Evolutionary conservation across 371 early-diverging fungal species (phyloP).

Genomic region (Lichtheimia ramosa): DNA sequence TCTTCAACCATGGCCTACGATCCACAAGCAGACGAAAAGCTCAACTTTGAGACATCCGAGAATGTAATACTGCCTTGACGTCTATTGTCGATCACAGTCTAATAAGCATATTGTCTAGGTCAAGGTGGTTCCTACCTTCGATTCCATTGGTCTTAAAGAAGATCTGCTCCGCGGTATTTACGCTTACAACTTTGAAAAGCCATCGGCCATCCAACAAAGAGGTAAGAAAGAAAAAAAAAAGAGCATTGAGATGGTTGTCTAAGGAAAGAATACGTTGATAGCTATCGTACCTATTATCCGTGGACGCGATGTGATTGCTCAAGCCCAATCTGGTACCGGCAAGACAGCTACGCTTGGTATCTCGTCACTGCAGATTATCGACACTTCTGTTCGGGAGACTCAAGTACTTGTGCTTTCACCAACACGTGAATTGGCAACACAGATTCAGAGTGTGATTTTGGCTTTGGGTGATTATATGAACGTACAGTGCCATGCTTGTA

Average conservation of each 20-base stretch:
- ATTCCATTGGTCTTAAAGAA: slow-evolving; percentile 90
- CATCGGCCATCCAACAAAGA: slow-evolving; percentile 98
- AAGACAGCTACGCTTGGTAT: slow-evolving; percentile 99
- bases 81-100: background rate
- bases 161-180: slow-evolving; percentile 97
- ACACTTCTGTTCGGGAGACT: slow-evolving; percentile 78
- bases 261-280: slow-evolving; percentile 7
- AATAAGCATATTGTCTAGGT: slow-evolving; percentile 21
- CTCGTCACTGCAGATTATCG: slow-evolving; percentile 93
- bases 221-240: too few relatives aligned
- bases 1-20: slow-evolving; percentile 37
- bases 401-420: slow-evolving; percentile 98
- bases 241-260: background rate
- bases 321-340: slow-evolving; percentile 99
- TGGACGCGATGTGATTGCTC: slow-evolving; percentile 97
- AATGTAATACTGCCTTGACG: slow-evolving; percentile 39
- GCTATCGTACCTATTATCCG: slow-evolving; percentile 94
- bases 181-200: slow-evolving; percentile 92
- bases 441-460: slow-evolving; percentile 93
- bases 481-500: slow-evolving; percentile 93
- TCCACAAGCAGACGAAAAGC: slow-evolving; percentile 58
- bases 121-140: slow-evolving; percentile 86
- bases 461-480: slow-evolving; percentile 95
- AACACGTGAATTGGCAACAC: slow-evolving; percentile 99
- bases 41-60: slow-evolving; percentile 67